A percentile compares a stretch with the other conserved stretches of the same genome.
Evolutionary conservation across 139 green algal species (phyloP).

Genomic region (Closterium sp.): DNA sequence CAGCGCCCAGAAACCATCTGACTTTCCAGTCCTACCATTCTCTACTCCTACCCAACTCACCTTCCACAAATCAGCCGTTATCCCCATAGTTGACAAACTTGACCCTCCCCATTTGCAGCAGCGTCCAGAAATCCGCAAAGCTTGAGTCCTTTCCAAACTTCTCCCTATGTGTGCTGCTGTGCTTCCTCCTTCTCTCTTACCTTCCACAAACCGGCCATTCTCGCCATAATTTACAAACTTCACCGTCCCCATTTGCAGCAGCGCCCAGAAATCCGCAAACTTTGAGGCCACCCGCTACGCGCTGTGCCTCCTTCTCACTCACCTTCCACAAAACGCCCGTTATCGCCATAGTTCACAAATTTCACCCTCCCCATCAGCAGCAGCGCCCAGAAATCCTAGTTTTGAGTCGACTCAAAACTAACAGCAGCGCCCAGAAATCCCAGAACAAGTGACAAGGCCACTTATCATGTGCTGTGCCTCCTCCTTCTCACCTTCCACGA

Average conservation of each 20-base stretch:
- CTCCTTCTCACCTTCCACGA: constrained; percentile 6
- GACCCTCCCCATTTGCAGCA: not conserved
- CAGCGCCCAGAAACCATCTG: not conserved
- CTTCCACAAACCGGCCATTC: constrained; percentile 3
- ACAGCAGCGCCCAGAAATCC: no score
- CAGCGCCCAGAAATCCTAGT: no score
- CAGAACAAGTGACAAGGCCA: no score
- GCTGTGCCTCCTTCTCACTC: no score
- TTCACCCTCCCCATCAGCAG: not conserved
- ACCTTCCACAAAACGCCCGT: constrained; percentile 6
- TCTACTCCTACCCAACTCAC: not conserved
- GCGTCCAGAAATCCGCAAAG: not conserved
- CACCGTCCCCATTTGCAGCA: not conserved
- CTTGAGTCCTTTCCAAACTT: no score
- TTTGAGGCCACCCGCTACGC: no score
- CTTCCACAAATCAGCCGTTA: not conserved
- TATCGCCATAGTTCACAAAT: not conserved
- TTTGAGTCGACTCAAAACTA: no score
- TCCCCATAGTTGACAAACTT: constrained; percentile 2
- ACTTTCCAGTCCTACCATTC: no score
- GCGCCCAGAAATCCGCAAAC: not conserved
- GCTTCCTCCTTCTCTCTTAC: not conserved
- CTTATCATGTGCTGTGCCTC: no score
- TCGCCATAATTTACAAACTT: not conserved
- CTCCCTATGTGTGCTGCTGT: no score